Percentiles rank a stretch among this genome's conserved stretches.
Evolutionary conservation across 1,284 basidiomycete genomes (phyloP).

Genomic region (Naganishia albida): DNA sequence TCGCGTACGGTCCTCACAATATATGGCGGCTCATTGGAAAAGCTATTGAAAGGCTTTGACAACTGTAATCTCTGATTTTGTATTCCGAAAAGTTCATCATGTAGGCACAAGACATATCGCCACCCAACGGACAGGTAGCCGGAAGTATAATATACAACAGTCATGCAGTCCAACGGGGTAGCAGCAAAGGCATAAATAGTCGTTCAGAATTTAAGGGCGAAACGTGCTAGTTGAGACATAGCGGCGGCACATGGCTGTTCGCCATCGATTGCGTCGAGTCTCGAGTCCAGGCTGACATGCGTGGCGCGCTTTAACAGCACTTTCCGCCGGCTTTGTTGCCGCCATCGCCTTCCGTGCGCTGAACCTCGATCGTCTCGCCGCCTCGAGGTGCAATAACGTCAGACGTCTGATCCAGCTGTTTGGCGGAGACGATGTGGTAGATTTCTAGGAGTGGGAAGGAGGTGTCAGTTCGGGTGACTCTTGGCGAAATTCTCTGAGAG

Average conservation of each 20-base stretch:
- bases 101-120: conserved; percentile 3
- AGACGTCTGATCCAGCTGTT: conserved; percentile 69
- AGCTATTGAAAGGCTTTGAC: no score
- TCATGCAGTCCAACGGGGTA: conserved; percentile 17
- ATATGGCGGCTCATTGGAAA: no score
- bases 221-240: no score
- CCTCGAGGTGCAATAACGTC: conserved; percentile 68
- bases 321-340: conserved; percentile 52
- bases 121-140: background rate
- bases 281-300: background rate
- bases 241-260: no score
- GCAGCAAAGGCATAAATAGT: conserved; percentile 20
- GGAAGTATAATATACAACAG: conserved; percentile 21
- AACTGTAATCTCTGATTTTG: no score
- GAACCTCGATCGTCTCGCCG: conserved; percentile 74
- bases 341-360: conserved; percentile 58
- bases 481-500: background rate
- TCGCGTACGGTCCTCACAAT: no score
- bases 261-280: no score
- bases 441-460: conserved; percentile 66
- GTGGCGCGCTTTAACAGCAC: conserved; percentile 45
- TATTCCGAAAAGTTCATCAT: background rate
- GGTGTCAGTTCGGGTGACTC: background rate
- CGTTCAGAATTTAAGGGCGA: conserved; percentile 6
- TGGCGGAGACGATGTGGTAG: conserved; percentile 90